Evolutionary conservation across 768 basidiomycete genomes (phyloP).

Genomic region (Suillus placidus): DNA sequence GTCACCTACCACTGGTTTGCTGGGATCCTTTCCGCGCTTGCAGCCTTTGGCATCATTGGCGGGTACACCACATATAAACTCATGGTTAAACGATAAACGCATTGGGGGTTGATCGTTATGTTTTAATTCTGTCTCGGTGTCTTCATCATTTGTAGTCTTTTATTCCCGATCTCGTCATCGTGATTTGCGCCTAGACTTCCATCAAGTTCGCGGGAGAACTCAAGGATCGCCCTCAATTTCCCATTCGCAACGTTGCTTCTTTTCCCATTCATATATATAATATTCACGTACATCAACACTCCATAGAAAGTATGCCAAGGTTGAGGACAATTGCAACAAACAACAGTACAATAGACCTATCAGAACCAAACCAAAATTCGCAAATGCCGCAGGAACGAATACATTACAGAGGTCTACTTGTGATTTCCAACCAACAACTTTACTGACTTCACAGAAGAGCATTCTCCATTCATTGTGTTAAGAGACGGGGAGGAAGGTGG

Average conservation of each 20-base stretch:
- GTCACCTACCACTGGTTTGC: slow-evolving; percentile 81
- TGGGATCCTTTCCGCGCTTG: slow-evolving; percentile 79
- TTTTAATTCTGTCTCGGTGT: slow-evolving; percentile 4
- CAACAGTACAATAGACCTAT: slow-evolving; percentile 1
- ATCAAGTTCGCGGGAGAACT: slow-evolving; percentile 7
- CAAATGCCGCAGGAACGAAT: not conserved
- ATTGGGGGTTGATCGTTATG: not conserved
- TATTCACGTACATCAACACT: slow-evolving; percentile 12
- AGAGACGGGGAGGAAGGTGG: slow-evolving; percentile 19
- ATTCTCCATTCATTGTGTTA: slow-evolving; percentile 23
- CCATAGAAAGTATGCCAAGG: slow-evolving; percentile 3
- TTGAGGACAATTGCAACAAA: slow-evolving; percentile 7
- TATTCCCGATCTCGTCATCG: slow-evolving; percentile 3
- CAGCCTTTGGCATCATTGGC: slow-evolving; percentile 80
- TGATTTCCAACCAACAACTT: slow-evolving; percentile 35
- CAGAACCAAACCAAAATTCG: slow-evolving; percentile 7
- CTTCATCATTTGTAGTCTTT: slow-evolving; percentile 1
- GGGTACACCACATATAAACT: slow-evolving; percentile 80
- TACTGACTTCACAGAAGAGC: slow-evolving; percentile 32
- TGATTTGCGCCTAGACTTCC: slow-evolving; percentile 3
- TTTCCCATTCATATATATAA: slow-evolving; percentile 7
- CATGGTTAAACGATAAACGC: slow-evolving; percentile 52
- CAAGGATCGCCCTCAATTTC: slow-evolving; percentile 4
- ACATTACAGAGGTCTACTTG: slow-evolving; percentile 22
- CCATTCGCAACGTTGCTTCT: not conserved